Conservation (phyloP, 2,329 filamentous ascomycete species). For the Thelonectria discophora region DNA sequence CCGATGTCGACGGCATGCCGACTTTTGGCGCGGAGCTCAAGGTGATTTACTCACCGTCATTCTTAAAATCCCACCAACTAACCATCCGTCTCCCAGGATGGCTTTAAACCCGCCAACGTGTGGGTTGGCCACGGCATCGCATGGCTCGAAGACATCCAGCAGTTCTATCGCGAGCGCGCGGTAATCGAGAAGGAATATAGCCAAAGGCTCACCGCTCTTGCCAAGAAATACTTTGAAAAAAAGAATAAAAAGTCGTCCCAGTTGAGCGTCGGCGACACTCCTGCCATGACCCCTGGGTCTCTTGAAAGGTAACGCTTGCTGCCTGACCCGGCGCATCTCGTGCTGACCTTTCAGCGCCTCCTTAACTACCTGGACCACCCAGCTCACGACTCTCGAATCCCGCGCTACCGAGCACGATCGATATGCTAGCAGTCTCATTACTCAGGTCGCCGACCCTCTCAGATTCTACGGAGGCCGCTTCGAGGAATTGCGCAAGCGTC, state of each 20-base stretch:
- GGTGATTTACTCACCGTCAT: constrained; percentile 59
- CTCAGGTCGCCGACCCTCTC: constrained; percentile 85
- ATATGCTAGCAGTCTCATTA: constrained; percentile 80
- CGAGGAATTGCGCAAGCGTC: constrained; percentile 91
- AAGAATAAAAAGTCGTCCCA: constrained; percentile 89
- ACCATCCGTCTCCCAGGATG: constrained; percentile 69
- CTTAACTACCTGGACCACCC: constrained; percentile 95
- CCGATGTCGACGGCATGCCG: constrained; percentile 81
- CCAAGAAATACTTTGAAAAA: constrained; percentile 97
- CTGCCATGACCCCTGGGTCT: constrained; percentile 91
- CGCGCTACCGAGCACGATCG: constrained; percentile 89
- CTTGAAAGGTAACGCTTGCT: constrained; percentile 74
- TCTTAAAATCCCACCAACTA: not conserved
- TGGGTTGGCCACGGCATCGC: constrained; percentile 91
- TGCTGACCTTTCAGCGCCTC: constrained; percentile 72
- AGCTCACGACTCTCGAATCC: constrained; percentile 88
- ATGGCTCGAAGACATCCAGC: constrained; percentile 96
- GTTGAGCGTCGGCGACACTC: constrained; percentile 92
- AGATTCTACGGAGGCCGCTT: constrained; percentile 78
- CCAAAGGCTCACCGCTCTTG: constrained; percentile 83
- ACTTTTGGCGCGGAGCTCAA: constrained; percentile 95
- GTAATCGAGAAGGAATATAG: constrained; percentile 97
- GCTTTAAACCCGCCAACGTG: constrained; percentile 91
- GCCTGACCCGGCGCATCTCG: constrained; percentile 11
- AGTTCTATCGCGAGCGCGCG: constrained; percentile 95